Evolutionary conservation across 768 basidiomycete species (phyloP).

Genomic region (Phlebiopsis gigantea): DNA sequence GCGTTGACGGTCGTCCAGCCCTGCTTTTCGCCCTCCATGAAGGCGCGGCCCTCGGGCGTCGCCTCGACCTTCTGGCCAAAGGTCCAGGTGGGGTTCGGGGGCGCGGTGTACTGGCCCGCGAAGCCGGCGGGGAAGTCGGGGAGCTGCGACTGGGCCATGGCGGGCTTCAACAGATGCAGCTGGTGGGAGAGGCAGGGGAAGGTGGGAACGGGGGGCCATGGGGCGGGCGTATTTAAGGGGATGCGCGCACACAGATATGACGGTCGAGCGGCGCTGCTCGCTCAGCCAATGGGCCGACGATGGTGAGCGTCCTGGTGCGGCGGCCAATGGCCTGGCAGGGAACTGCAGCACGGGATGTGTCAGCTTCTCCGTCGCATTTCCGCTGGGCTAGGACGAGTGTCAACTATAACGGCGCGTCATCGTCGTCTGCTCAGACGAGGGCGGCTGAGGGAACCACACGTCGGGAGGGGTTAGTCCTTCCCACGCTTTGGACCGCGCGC

Average conservation of each 20-base stretch:
- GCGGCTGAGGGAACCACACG: no score
- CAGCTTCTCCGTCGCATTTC: background rate
- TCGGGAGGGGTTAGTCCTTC: background rate
- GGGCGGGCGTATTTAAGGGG: background rate
- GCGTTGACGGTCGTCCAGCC: slow-evolving; percentile 12
- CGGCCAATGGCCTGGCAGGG: background rate
- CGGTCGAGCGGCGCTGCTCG: background rate
- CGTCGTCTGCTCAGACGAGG: no score
- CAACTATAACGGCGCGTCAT: no score
- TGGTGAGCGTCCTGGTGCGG: background rate
- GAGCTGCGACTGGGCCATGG: background rate
- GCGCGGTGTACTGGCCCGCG: background rate
- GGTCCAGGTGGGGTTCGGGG: slow-evolving; percentile 6
- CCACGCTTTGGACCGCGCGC: background rate
- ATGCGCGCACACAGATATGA: background rate
- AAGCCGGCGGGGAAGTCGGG: background rate
- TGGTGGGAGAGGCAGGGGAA: background rate
- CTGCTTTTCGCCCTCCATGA: slow-evolving; percentile 7
- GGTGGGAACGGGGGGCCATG: background rate
- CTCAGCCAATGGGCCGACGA: background rate
- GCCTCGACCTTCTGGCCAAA: background rate
- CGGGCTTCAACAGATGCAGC: background rate
- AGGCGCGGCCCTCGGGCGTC: background rate
- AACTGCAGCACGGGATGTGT: background rate
- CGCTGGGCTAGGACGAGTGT: no score